These are phyloP conservation scores for Scutellaria barbata DNA, from an alignment of 257 asterid genomes.

Conservation along the genomic window DNA sequence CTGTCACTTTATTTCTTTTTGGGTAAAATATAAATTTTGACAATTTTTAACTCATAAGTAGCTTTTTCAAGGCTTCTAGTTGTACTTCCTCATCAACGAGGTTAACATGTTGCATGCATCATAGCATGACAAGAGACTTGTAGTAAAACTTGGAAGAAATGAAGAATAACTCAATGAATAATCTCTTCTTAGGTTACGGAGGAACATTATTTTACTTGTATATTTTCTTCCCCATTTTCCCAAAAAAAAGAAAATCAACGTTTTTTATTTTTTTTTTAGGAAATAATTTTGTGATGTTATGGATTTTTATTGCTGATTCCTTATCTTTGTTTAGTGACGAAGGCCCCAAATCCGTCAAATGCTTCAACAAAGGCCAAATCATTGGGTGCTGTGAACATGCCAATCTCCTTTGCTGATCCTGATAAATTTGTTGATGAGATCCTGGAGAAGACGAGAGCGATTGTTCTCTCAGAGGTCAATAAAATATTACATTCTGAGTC, in stretches of 20 bases:
- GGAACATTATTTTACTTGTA: not conserved
- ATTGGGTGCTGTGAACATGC: conserved; percentile 26
- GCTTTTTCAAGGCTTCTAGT: not conserved
- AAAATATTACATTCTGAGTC: not conserved
- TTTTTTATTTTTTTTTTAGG: not conserved
- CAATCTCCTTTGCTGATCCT: conserved; percentile 57
- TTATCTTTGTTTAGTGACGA: conserved; percentile 39
- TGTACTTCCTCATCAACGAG: conserved; percentile 14
- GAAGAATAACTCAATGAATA: not conserved
- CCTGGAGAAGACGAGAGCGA: conserved; percentile 56
- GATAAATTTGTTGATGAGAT: conserved; percentile 74
- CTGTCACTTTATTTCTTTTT: not conserved
- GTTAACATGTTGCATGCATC: not conserved
- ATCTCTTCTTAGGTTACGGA: not conserved
- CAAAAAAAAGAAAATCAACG: no score
- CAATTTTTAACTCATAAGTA: not conserved
- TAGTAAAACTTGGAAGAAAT: not conserved
- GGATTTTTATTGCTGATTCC: not conserved
- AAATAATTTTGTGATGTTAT: not conserved
- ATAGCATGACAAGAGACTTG: not conserved
- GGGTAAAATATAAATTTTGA: not conserved
- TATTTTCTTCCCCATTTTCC: not conserved
- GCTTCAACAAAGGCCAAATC: conserved; percentile 53
- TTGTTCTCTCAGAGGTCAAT: conserved; percentile 68
- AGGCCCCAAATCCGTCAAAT: conserved; percentile 53